Percentiles rank a stretch among this genome's conserved stretches.
phyloP scores from a whole-genome alignment of 2,329 filamentous ascomycete genomes.

The Pseudogymnoascus sp. region DNA sequence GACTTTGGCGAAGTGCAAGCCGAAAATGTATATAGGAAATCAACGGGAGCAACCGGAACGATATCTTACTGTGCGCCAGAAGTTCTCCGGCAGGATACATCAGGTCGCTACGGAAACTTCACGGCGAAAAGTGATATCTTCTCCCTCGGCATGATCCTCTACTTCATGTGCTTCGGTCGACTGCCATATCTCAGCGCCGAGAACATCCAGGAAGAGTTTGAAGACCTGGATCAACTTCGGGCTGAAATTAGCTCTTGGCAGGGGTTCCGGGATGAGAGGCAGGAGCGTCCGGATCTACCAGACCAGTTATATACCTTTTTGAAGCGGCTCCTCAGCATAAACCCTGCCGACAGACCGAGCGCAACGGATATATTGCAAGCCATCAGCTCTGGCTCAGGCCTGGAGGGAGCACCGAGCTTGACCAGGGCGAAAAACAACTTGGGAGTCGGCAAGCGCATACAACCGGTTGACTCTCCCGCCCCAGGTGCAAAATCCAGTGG shows the following conservation, averaged over 20 bases:
- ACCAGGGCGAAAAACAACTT: neutral
- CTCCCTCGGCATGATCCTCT: constrained; percentile 94
- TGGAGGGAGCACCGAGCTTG: neutral
- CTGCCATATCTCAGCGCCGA: constrained; percentile 83
- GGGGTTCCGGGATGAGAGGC: constrained; percentile 73
- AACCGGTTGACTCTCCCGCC: constrained; percentile 27
- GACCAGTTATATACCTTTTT: constrained; percentile 79
- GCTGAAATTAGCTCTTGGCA: constrained; percentile 82
- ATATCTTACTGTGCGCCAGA: constrained; percentile 97
- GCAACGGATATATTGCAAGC: constrained; percentile 70
- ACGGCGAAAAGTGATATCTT: constrained; percentile 98
- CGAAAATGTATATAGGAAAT: constrained; percentile 73
- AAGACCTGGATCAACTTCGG: constrained; percentile 78
- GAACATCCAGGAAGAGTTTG: constrained; percentile 78
- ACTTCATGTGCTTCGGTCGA: constrained; percentile 92
- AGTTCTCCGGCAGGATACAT: constrained; percentile 63
- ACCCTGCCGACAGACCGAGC: constrained; percentile 69
- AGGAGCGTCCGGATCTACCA: constrained; percentile 73
- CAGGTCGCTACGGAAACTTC: constrained; percentile 71
- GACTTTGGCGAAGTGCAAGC: constrained; percentile 96
- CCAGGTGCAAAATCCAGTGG: constrained; percentile 22
- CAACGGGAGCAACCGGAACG: constrained; percentile 88
- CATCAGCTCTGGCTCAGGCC: constrained; percentile 19
- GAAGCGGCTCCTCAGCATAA: constrained; percentile 69
- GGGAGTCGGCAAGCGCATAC: constrained; percentile 23